Evolutionary conservation across 169 alveolate species (phyloP), one percentile per base, ranked within the genome.

Genomic region (Cyclospora cayetanensis): DNA sequence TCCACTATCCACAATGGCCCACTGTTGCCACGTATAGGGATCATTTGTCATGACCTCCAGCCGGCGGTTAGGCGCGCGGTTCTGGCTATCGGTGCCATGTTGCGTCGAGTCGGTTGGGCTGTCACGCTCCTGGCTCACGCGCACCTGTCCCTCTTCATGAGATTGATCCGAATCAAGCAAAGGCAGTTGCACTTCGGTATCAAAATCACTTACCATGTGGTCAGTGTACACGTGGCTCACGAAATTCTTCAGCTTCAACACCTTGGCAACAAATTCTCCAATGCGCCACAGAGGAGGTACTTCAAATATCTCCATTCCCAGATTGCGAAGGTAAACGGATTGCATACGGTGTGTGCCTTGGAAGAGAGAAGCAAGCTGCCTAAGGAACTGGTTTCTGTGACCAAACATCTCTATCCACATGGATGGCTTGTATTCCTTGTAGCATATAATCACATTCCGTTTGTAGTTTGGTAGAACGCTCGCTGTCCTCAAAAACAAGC

Each of bases 281-380:
- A 92, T 50, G 46, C 91, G 91, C 79, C 90, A 83, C 79, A 86
- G n/a, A n/a, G 84, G 90, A 11, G 94, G 94, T 53, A 92, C 91
- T 34, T 92, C 94, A 53, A 92, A 85, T 43, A 92, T 85, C 53
- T 92, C 94, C 94, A 92, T 92, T 50, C 94, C 94, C 42, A 92
- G 90, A 37, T 92, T 83, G n/a, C 91, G 92, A n/a, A 92, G 90
- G 76, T 92, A 92, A 31, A 86, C 84, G 77, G 94, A 92, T 9
- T 85, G 94, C 39, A 90, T 74, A 84, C 90, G 93, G 25, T 90
- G 93, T 18, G 86, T 82, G 37, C 90, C 85, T 12, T 74, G 86
- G 25, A 90, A 90, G n/a, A 90, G 55, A 3, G 93, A 55, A 12
- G 93, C 90, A 9, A 92, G 52, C 43, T 84, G 90, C 60, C 86